Percentiles rank a stretch among this genome's conserved stretches.
Evolutionary conservation across 208 protist genomes (phyloP).

Genomic region (Wallacemonas sp.): DNA sequence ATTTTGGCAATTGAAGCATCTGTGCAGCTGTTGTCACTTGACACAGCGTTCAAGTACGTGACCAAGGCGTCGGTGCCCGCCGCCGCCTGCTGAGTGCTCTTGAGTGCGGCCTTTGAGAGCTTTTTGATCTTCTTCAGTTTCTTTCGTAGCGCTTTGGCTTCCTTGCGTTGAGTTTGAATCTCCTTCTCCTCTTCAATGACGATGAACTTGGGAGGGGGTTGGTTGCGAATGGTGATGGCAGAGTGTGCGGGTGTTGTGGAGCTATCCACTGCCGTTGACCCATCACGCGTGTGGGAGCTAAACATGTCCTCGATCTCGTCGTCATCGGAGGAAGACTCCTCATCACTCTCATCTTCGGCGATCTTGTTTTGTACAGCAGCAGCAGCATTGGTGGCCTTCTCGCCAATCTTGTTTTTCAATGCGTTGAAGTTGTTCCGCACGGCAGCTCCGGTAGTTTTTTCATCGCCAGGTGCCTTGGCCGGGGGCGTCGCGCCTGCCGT

Average conservation of each 20-base stretch:
- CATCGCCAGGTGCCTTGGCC: neutral
- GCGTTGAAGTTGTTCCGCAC: slow-evolving; percentile 12
- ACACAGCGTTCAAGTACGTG: slow-evolving; percentile 4
- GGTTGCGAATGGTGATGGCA: slow-evolving; percentile 35
- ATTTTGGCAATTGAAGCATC: slow-evolving; percentile 27
- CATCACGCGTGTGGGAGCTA: neutral
- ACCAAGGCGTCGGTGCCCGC: slow-evolving; percentile 19
- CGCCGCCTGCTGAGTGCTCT: slow-evolving; percentile 17
- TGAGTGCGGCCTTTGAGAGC: slow-evolving; percentile 24
- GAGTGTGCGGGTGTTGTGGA: slow-evolving; percentile 21
- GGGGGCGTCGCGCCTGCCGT: neutral
- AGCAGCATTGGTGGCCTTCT: slow-evolving; percentile 17
- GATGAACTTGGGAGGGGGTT: slow-evolving; percentile 28
- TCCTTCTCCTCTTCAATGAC: slow-evolving; percentile 33
- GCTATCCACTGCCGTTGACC: neutral
- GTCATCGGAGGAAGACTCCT: slow-evolving; percentile 27
- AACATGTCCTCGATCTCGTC: slow-evolving; percentile 25
- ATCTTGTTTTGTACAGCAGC: slow-evolving; percentile 13
- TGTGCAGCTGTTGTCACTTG: slow-evolving; percentile 20
- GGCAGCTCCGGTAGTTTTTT: neutral
- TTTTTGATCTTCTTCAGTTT: slow-evolving; percentile 38
- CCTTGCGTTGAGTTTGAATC: slow-evolving; percentile 32
- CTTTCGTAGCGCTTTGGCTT: slow-evolving; percentile 23
- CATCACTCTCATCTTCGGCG: slow-evolving; percentile 26
- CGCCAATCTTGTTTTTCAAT: slow-evolving; percentile 25